Base-by-base conservation (phyloP, 352 stramenopile species). In the Peronosclerospora sorghi region DNA sequence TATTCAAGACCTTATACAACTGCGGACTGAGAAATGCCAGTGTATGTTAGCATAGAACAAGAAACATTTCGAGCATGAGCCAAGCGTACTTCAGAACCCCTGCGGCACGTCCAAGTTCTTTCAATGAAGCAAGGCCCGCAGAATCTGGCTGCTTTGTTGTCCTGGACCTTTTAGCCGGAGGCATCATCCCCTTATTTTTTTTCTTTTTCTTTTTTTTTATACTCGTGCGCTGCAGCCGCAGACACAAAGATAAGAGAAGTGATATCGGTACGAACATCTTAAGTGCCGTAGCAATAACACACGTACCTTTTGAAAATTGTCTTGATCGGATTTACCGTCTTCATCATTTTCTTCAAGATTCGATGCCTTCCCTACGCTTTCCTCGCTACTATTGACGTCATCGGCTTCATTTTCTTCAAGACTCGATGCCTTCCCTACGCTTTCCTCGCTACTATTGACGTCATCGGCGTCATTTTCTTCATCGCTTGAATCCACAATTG, bases 61-160 rank as follows among this genome's bases (percentile, higher is more conserved):
- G 44, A 10, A 9, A 19, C 45, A 27, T 14, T 2, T 24, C 17
- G 9, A n/a, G n/a, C n/a, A n/a, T n/a, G 14, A 26, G 37, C 12
- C n/a, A 20, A 6, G 62, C 74, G 29, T 55, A 92, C 79, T 68
- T 78, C 8, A 89, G 48, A 27, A 86, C 38, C 1, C 79, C 70
- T 18, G 76, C 74, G 3, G 69, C 77, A 2, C 72, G 71, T 5
- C 72, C 76, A 8, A 92, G 37, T 43, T 85, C 68, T 35, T 88
- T 92, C 12, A 92, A 62, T 8, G 67, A 45, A 8, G 61, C 51
- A 17, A 89, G 37, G 4, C 79, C 76, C 0, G 62, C 50, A 5
- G 76, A 56, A 13, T 86, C 68, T 1, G 29, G n/a, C 9, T 43
- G 45, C 41, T 56, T 62, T 7, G 17, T 10, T 21, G 20, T 48